Conservation (phyloP, 805 yeast species). For the Candida saitoana region DNA sequence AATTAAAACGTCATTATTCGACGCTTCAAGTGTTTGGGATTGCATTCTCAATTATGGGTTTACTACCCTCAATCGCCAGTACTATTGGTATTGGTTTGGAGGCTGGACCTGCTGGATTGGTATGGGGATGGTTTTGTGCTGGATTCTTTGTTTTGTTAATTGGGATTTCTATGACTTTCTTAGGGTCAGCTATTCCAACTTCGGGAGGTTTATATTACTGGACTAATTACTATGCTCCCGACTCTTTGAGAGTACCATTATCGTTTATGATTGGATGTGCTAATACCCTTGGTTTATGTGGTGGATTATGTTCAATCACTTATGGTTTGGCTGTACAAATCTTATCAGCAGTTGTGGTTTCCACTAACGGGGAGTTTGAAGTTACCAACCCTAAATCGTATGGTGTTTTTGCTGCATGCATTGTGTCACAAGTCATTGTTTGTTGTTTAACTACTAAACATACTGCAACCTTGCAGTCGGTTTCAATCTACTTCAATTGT, state of each 20-base stretch:
- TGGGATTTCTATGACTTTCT: slow-evolving; percentile 60
- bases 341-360: slow-evolving; percentile 54
- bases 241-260: slow-evolving; percentile 44
- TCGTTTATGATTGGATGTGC: slow-evolving; percentile 65
- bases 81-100: slow-evolving; percentile 48
- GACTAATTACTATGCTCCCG: slow-evolving; percentile 59
- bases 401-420: slow-evolving; percentile 64
- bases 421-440: slow-evolving; percentile 46
- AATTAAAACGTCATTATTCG: slow-evolving; percentile 56
- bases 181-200: slow-evolving; percentile 69
- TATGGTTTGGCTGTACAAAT: slow-evolving; percentile 64
- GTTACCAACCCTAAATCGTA: slow-evolving; percentile 53
- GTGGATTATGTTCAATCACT: slow-evolving; percentile 64
- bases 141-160: slow-evolving; percentile 51
- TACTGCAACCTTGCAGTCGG: slow-evolving; percentile 56
- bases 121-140: slow-evolving; percentile 73
- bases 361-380: slow-evolving; percentile 50
- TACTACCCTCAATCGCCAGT: slow-evolving; percentile 61
- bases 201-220: slow-evolving; percentile 62
- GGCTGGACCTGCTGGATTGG: slow-evolving; percentile 61
- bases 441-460: slow-evolving; percentile 56
- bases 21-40: slow-evolving; percentile 65
- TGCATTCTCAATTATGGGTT: slow-evolving; percentile 70
- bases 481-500: slow-evolving; percentile 53
- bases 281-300: slow-evolving; percentile 61